Evolutionary conservation across 2,329 filamentous ascomycete genomes (phyloP).

Genomic region (Amesomyces nigricolor): DNA sequence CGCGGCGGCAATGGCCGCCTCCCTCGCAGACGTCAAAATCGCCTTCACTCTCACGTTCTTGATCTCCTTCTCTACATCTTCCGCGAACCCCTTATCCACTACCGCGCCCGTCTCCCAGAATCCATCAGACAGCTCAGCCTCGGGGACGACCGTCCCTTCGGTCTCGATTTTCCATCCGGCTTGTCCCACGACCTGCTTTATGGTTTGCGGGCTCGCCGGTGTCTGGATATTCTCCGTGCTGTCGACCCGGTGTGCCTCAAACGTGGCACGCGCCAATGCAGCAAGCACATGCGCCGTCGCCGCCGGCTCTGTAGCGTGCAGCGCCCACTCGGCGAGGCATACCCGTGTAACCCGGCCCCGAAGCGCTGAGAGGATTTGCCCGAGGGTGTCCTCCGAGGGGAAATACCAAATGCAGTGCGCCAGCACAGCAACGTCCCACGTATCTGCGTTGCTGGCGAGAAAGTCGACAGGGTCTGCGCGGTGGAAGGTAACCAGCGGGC

Average conservation of each 20-base stretch:
- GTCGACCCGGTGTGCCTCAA: conserved; percentile 38
- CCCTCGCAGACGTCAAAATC: conserved; percentile 29
- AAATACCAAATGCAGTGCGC: conserved; percentile 53
- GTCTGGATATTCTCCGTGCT: conserved; percentile 44
- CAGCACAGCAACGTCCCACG: conserved; percentile 44
- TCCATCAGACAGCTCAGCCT: conserved; percentile 39
- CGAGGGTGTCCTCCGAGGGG: conserved; percentile 32
- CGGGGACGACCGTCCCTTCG: conserved; percentile 35
- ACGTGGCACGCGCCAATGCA: conserved; percentile 38
- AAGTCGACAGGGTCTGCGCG: conserved; percentile 35
- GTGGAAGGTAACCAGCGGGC: conserved; percentile 40
- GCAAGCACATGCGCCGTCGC: conserved; percentile 47
- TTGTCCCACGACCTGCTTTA: conserved; percentile 33
- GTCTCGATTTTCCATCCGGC: conserved; percentile 36
- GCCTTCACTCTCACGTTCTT: conserved; percentile 27
- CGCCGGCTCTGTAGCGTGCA: conserved; percentile 35
- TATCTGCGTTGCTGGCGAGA: conserved; percentile 26
- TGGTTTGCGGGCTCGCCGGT: conserved; percentile 37
- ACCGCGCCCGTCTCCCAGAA: conserved; percentile 40
- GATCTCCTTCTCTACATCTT: conserved; percentile 30
- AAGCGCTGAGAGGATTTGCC: conserved; percentile 34
- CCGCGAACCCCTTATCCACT: conserved; percentile 29
- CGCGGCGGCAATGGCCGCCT: conserved; percentile 31
- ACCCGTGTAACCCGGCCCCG: conserved; percentile 33
- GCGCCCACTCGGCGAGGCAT: conserved; percentile 43